Base-by-base conservation (phyloP, 306 rosid species). In the Astragalus glycyphyllos region DNA sequence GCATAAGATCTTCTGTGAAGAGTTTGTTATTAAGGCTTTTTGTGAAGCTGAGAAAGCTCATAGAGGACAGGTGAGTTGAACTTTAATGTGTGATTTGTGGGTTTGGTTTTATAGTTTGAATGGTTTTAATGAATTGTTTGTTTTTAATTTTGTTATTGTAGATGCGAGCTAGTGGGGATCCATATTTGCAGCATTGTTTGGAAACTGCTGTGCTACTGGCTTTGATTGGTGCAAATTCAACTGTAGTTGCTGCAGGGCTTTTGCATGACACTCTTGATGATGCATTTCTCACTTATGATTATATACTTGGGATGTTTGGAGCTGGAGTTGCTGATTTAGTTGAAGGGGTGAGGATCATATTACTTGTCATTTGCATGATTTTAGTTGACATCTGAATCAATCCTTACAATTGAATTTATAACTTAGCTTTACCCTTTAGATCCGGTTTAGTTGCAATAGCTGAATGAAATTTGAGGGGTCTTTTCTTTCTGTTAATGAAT, bases 211-310 rank as follows among this genome's bases (percentile, higher is more conserved):
- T 83, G 82, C 70, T 89, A 80, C 96, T 95, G 8, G 99, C 99
- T 10, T 68, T 85, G 82, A 87, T 95, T 20, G 99, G 97, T 57
- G 97, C 96, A 16, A 89, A 89, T 89, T 83, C 96, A 0, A 86
- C 96, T 20, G 90, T 95, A 35, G 96, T 95, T 78, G 97, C 97
- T 60, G 97, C 96, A 12, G 99, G 99, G 82, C 99, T 95, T 58
- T 85, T 95, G 77, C 99, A 91, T 64, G 99, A 95, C 77, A 85
- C 97, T 10, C 89, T 95, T 76, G 97, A 95, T 63, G 97, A 95
- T 72, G 85, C 97, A 65, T 89, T 69, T 72, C 70, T 91, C 80
- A 83, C 81, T 45, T 84, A 82, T 38, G 96, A 89, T 85, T 84
- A 87, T 65, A 82, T 95, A 73, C 75, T 62, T 70, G 86, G 77